Conservation (phyloP, 1,139 yeast genomes). For the Suhomyces wounanorum region DNA sequence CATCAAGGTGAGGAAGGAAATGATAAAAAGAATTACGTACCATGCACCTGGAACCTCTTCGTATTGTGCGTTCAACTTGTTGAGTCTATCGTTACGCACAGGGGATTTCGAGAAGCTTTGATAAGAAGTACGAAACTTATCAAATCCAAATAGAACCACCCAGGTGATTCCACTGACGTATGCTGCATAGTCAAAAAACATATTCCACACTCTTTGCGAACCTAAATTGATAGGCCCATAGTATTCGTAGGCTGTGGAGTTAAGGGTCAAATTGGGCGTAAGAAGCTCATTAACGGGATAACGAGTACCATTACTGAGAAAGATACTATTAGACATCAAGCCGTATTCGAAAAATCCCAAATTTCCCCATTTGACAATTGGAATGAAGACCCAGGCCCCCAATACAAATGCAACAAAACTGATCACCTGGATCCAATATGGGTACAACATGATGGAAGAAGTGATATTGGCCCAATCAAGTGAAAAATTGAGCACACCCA, state of each 20-base stretch:
- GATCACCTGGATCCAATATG: conserved; percentile 26
- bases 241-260: conserved; percentile 20
- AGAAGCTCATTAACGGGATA: conserved; percentile 21
- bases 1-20: conserved; percentile 38
- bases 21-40: conserved; percentile 37
- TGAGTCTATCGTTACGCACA: conserved; percentile 39
- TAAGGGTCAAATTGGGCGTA: conserved; percentile 17
- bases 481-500: conserved; percentile 24
- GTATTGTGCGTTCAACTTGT: conserved; percentile 38
- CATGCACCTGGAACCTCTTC: conserved; percentile 44
- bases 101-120: conserved; percentile 13
- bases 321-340: conserved; percentile 22
- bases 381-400: conserved; percentile 24
- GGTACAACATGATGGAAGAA: conserved; percentile 22
- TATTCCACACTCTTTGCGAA: conserved; percentile 51
- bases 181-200: conserved; percentile 55
- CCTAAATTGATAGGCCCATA: conserved; percentile 32
- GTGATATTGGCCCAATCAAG: conserved; percentile 26
- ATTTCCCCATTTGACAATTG: conserved; percentile 21
- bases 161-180: conserved; percentile 50
- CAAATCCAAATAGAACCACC: conserved; percentile 45
- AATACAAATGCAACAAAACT: conserved; percentile 23
- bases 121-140: conserved; percentile 21
- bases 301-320: conserved; percentile 16
- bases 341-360: conserved; percentile 16